Evolutionary conservation across 352 stramenopile species (phyloP), one percentile per base, ranked within the genome.

Genomic region (Stramenopiles sp.): DNA sequence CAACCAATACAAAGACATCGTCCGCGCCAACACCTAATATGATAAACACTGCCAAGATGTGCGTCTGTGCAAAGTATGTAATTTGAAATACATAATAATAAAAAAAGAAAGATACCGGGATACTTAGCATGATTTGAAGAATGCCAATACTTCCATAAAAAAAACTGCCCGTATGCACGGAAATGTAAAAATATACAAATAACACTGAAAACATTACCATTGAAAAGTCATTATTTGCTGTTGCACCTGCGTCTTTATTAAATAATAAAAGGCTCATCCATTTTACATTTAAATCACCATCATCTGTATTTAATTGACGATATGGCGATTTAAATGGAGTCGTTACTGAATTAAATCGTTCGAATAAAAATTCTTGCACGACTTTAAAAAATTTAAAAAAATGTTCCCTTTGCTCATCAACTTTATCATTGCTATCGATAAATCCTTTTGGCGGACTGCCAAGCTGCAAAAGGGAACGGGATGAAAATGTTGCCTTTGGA

Each of bases 1-100:
- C 84, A 63, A 87, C 83, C 73, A 87, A 87, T 33, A 89, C 84
- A 73, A 90, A 87, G 80, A 89, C 82, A 79, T 87, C 83, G 78
- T 87, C 83, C 7, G 83, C 85, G 6, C 84, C 85, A 74, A 90
- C 87, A 6, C 84, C 85, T 13, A 86, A 82, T 7, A 89, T 84
- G 77, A 90, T 82, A 79, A 90, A 90, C 7, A 90, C 73, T 27
- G 78, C 81, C 4, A 89, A 63, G 20, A 83, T 63, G 81, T 89
- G 87, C 0, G 89, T 77, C 0, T 80, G 83, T 20, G 80, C 78
- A 80, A 88, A 89, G 78, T 87, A 90, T 30, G 84, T 81, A 79
- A 90, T 86, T 73, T 80, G 74, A 43, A 88, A 84, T 1, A 89
- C 73, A 30, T 84, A 80, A n/a, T 80, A 81, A 65, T 88, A 88